Percentiles rank a stretch among this genome's conserved stretches.
phyloP scores from a whole-genome alignment of 106 monocot genomes.

The Xerophyta viscosa region DNA sequence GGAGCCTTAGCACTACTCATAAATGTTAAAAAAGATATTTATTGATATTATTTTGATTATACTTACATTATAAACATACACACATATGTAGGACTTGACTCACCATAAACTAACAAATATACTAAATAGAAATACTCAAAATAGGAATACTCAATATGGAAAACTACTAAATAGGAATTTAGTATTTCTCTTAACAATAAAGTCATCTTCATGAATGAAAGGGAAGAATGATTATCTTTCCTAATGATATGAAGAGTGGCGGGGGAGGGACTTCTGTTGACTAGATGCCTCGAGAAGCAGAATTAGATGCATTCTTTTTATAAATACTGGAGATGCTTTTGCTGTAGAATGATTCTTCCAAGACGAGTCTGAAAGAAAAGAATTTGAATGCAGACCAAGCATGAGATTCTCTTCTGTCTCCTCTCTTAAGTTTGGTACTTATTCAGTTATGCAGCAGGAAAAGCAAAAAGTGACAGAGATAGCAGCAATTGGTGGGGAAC shows the following conservation, averaged over 20 bases:
- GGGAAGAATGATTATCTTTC: too few relatives aligned
- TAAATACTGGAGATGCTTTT: constrained; percentile 7
- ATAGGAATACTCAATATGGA: too few relatives aligned
- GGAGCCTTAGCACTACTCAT: too few relatives aligned
- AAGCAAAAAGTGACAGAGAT: constrained; percentile 5
- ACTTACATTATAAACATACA: too few relatives aligned
- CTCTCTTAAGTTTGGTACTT: constrained; percentile 64
- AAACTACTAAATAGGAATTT: too few relatives aligned
- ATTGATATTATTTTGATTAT: too few relatives aligned
- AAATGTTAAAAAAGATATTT: too few relatives aligned
- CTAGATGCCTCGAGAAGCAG: constrained; percentile 42
- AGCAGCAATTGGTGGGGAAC: constrained; percentile 11
- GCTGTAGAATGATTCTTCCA: constrained; percentile 23
- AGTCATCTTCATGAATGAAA: too few relatives aligned
- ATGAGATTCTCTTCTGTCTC: constrained; percentile 50
- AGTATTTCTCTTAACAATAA: too few relatives aligned
- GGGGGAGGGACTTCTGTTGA: constrained; percentile 18
- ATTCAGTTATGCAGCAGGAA: constrained; percentile 34
- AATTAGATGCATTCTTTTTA: constrained; percentile 36
- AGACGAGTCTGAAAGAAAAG: constrained; percentile 44
- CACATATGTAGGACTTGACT: too few relatives aligned
- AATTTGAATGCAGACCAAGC: constrained; percentile 47
- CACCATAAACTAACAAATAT: too few relatives aligned
- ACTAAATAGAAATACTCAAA: too few relatives aligned
- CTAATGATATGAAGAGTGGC: constrained; percentile 5